A percentile compares a stretch with the other conserved stretches of the same genome.
Conservation (phyloP, 345 rosid genomes). For the Arabidopsis suecica region DNA sequence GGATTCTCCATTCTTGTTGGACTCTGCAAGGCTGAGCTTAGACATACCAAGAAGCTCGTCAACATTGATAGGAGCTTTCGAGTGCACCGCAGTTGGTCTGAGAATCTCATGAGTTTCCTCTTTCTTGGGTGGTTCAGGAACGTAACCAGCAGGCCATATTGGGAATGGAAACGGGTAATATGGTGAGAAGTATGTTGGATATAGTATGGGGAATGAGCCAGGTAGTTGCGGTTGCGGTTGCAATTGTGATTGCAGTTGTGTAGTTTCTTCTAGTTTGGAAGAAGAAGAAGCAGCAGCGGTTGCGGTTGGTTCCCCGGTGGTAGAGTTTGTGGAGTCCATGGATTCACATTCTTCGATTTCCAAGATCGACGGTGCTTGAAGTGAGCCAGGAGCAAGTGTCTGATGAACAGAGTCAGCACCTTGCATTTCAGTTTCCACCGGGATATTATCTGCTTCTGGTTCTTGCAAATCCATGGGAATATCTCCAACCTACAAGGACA, state of each 20-base stretch:
- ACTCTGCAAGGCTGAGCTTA: slow-evolving; percentile 79
- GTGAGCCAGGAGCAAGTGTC: slow-evolving; percentile 53
- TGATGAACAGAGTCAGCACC: slow-evolving; percentile 42
- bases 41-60: slow-evolving; percentile 96
- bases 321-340: slow-evolving; percentile 92
- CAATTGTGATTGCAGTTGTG: slow-evolving; percentile 43
- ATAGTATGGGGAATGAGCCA: slow-evolving; percentile 65
- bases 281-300: slow-evolving; percentile 43
- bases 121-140: slow-evolving; percentile 52
- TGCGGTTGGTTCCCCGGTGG: slow-evolving; percentile 57
- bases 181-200: slow-evolving; percentile 79
- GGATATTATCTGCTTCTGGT: slow-evolving; percentile 49
- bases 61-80: slow-evolving; percentile 86
- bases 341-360: slow-evolving; percentile 88
- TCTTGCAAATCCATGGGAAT: slow-evolving; percentile 64
- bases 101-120: slow-evolving; percentile 73
- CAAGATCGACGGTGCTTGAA: slow-evolving; percentile 52
- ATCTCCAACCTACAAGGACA: slow-evolving; percentile 60
- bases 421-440: slow-evolving; percentile 53
- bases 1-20: slow-evolving; percentile 49
- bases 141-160: slow-evolving; percentile 68
- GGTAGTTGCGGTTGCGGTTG: slow-evolving; percentile 55
- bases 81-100: slow-evolving; percentile 82
- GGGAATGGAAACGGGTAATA: slow-evolving; percentile 75
- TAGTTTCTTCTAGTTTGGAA: slow-evolving; percentile 30